Evolutionary conservation across 106 monocot species (phyloP).

Genomic region (Vanilla planifolia): DNA sequence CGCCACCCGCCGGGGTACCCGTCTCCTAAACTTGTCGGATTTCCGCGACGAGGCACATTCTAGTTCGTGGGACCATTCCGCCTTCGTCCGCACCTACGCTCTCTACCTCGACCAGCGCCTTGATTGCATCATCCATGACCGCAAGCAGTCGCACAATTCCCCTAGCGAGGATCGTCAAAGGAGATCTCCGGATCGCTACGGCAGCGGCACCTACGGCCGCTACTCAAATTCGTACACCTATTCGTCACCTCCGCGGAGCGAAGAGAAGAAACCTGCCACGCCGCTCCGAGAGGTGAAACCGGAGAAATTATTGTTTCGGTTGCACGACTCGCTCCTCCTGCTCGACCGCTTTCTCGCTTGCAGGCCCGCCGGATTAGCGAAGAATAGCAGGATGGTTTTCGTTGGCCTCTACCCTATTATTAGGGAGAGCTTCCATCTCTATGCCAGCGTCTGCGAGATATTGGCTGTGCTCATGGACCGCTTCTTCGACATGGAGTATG

Average conservation of each 20-base stretch:
- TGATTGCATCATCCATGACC: conserved; percentile 38
- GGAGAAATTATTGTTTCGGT: conserved; percentile 41
- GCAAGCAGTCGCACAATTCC: conserved; percentile 13
- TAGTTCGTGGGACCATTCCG: conserved; percentile 70
- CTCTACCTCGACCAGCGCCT: conserved; percentile 61
- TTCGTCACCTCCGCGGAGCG: background rate
- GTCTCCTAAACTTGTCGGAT: conserved; percentile 60
- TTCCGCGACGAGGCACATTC: conserved; percentile 80
- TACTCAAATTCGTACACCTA: conserved; percentile 9
- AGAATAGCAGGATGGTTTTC: conserved; percentile 49
- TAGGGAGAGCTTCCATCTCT: conserved; percentile 78
- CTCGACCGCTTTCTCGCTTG: conserved; percentile 59
- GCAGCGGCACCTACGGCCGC: conserved; percentile 2
- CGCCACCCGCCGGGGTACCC: conserved; percentile 48
- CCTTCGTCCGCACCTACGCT: conserved; percentile 64
- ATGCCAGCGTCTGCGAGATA: conserved; percentile 68
- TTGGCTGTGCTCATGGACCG: conserved; percentile 61
- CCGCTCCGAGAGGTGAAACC: conserved; percentile 49
- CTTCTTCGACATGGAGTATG: conserved; percentile 83
- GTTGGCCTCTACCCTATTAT: conserved; percentile 53
- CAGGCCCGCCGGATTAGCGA: conserved; percentile 53
- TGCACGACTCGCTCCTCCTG: conserved; percentile 59
- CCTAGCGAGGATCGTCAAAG: background rate
- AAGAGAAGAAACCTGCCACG: conserved; percentile 27
- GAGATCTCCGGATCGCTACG: conserved; percentile 7